Base-by-base conservation (phyloP, 192 early-diverging fungal genomes). In the Coemansia sp. region DNA sequence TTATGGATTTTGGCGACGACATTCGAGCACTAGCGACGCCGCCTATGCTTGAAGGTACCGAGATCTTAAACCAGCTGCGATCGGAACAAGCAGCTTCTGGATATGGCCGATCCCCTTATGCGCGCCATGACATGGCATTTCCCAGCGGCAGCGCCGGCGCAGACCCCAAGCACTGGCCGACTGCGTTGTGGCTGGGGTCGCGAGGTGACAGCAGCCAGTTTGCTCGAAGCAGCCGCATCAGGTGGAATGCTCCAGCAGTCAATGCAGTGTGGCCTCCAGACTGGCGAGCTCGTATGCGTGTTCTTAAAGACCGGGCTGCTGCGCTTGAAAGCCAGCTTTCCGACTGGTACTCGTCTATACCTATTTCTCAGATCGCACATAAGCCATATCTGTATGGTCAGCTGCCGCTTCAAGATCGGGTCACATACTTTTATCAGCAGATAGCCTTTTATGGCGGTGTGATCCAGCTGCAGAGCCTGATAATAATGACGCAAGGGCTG, bases 251-350 rank as follows among this genome's bases (percentile, higher is more conserved):
- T 39, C 43, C 56, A 14, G 62, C 65, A 1, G 61, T 59, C 20
- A 55, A 51, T 9, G 47, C 64, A 1, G 47, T 50, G 2, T 78
- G 74, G 74, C 74, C 68, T 15, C 69, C 68, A 7, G 74, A 78
- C 65, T 78, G 74, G 74, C 55, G 69, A 3, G 59, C 74, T n/a
- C 74, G 74, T 23, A 63, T 78, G 68, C 74, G 61, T 21, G 69
- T 68, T 18, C 53, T 78, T 13, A 62, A 63, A 36, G 68, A 70
- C 54, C 63, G 74, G 14, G 50, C 53, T 0, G 55, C 63, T 1
- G 68, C 51, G 37, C 63, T 78, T 19, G 72, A 75, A 47, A 35
- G 53, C 4, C 68, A 59, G 52, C 57, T 78, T 23, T 60, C 64
- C 7, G 74, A 70, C 36, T 78, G 74, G 74, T 64, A 71, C 53